A percentile compares a stretch with the other conserved stretches of the same genome.
These are phyloP conservation scores for Aspergillus sparsus DNA, from an alignment of 495 filamentous ascomycete species.

Conservation along the genomic window DNA sequence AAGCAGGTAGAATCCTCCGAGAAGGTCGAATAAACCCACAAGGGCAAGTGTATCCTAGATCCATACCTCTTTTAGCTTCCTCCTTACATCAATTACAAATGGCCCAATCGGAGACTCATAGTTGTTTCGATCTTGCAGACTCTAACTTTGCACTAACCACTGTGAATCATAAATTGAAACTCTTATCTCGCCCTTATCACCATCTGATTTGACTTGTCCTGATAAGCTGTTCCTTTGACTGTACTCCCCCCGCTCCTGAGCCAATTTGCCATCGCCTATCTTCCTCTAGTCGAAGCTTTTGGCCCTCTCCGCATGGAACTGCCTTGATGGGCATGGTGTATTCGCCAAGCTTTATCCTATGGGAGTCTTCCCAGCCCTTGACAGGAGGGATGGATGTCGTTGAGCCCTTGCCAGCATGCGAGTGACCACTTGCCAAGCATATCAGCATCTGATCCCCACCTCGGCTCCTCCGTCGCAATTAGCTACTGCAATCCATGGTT, in stretches of 20 bases:
- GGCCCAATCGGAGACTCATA: background rate
- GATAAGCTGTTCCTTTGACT: slow-evolving; percentile 11
- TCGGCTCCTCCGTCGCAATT: background rate
- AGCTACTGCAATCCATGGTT: background rate
- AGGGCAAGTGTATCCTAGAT: background rate
- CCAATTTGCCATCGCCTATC: slow-evolving; percentile 1
- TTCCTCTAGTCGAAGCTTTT: slow-evolving; percentile 9
- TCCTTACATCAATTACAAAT: background rate
- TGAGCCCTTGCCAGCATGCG: background rate
- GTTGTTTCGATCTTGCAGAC: background rate
- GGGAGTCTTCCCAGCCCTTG: slow-evolving; percentile 8
- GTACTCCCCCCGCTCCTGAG: slow-evolving; percentile 3
- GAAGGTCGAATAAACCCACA: slow-evolving; percentile 7
- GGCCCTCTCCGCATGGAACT: slow-evolving; percentile 34
- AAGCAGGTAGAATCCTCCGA: background rate
- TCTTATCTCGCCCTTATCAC: slow-evolving; percentile 21
- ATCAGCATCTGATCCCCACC: slow-evolving; percentile 19
- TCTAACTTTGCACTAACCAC: background rate
- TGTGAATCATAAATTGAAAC: slow-evolving; percentile 4
- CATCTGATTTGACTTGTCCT: slow-evolving; percentile 5
- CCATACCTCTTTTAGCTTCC: background rate
- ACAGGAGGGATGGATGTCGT: slow-evolving; percentile 3
- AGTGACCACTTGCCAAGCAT: slow-evolving; percentile 21
- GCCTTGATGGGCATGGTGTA: slow-evolving; percentile 32
- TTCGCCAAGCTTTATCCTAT: slow-evolving; percentile 25